Evolutionary conservation across 2,329 filamentous ascomycete genomes (phyloP).

Genomic region (Colletotrichum australisinense): DNA sequence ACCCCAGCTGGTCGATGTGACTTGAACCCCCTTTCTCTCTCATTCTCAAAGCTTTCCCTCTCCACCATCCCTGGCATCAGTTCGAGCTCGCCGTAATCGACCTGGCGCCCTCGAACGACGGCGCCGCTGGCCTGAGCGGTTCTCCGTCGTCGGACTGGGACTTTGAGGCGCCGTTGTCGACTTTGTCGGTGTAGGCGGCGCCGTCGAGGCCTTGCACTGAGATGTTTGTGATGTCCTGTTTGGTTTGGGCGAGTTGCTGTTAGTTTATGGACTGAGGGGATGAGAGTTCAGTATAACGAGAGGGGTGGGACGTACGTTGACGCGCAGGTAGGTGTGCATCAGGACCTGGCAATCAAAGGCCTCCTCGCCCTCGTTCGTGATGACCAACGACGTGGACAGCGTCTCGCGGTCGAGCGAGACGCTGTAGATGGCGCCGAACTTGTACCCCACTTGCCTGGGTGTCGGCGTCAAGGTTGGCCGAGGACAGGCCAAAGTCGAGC

Average conservation of each 20-base stretch:
- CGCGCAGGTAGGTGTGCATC: conserved; percentile 88
- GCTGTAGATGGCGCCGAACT: conserved; percentile 93
- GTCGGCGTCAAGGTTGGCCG: conserved; percentile 75
- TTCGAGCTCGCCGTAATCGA: conserved; percentile 49
- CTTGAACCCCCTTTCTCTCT: neutral
- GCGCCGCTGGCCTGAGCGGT: too few species aligned
- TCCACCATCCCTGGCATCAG: neutral
- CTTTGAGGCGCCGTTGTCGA: conserved; percentile 72
- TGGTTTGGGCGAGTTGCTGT: neutral
- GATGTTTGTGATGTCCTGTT: conserved; percentile 81
- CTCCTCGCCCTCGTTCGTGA: conserved; percentile 86
- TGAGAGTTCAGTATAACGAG: too few species aligned
- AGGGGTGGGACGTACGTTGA: conserved; percentile 68
- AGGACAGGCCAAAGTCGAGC: conserved; percentile 93
- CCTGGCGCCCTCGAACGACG: conserved; percentile 74
- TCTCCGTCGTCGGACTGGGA: conserved; percentile 72
- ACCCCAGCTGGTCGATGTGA: too few species aligned
- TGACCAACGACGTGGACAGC: conserved; percentile 83
- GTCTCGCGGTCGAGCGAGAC: conserved; percentile 83
- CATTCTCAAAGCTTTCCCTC: neutral
- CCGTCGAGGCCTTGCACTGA: conserved; percentile 80
- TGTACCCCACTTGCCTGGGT: conserved; percentile 81
- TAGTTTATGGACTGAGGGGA: neutral
- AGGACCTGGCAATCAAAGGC: conserved; percentile 93
- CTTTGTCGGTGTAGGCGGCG: conserved; percentile 86